Evolutionary conservation across 768 basidiomycete genomes (phyloP), one percentile per base, ranked within the genome.

Genomic region (Galerina sulciceps): DNA sequence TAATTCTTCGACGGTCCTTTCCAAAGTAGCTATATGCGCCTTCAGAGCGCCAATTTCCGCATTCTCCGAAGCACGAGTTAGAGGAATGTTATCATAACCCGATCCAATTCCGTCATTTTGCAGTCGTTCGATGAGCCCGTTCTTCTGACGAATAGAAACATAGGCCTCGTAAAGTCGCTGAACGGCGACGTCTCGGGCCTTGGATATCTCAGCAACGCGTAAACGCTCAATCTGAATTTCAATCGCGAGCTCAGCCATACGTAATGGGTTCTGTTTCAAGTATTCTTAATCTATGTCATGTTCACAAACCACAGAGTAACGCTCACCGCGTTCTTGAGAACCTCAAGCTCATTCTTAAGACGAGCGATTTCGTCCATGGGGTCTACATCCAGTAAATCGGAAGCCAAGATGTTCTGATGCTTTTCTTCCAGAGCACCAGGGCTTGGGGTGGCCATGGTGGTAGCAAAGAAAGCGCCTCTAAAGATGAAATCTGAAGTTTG

Each of bases 111-210:
- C 37, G 26, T 60, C 77, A 54, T 74, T 72, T 61, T 83, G 79
- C 43, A 89, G 67, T 6, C 69, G 75, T 35, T 81, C 76, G 57
- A 90, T 81, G 6, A 75, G 67, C 18, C 76, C 75, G 1, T 80
- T 77, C 71, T 90, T 89, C 67, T 87, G 80, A n/a, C 81, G 80
- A 63, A 90, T 74, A 0, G 85, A 85, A 13, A 74, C 68, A 65
- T 85, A 88, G 10, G 87, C 87, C 45, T 85, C 81, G 34, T 81
- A 76, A 11, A 91, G 79, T 31, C 82, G 83, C 41, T 81, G 72
- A 1, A 88, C 81, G 14, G 80, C 82, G 31, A 78, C 80, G 65
- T 91, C 89, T 40, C 89, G 84, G 31, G 89, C 89, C 23, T 72
- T 75, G 52, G 87, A 69, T 1, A 85, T 87, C 65, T 90, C 88